Evolutionary conservation across 108 stramenopile genomes (phyloP).

Genomic region (Chaetoceros tenuissimus): DNA sequence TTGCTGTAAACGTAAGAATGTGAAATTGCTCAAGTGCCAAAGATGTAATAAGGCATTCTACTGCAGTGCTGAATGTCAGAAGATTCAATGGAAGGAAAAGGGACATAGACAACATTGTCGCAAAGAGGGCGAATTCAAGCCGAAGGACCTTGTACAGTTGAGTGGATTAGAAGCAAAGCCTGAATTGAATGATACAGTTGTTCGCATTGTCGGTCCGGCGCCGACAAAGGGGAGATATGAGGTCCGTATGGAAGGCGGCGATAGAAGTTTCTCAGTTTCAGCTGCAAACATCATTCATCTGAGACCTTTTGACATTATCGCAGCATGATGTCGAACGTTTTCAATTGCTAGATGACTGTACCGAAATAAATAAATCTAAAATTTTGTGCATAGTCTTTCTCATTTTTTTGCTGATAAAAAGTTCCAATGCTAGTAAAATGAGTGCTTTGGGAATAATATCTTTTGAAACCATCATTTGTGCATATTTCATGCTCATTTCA

Average conservation of each 20-base stretch:
- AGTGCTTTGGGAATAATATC: too few species aligned
- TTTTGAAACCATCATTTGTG: too few species aligned
- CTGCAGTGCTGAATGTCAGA: constrained; percentile 16
- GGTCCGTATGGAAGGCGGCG: constrained; percentile 8
- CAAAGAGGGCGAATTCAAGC: constrained; percentile 17
- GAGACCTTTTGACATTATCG: constrained; percentile 18
- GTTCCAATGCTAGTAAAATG: too few species aligned
- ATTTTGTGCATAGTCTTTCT: too few species aligned
- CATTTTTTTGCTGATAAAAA: too few species aligned
- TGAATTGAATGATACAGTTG: constrained; percentile 9
- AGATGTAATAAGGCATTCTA: constrained; percentile 14
- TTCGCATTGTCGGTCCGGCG: constrained; percentile 11
- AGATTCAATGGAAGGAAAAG: constrained; percentile 12
- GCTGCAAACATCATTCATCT: constrained; percentile 12
- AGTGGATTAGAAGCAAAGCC: constrained; percentile 17
- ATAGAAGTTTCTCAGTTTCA: constrained; percentile 8
- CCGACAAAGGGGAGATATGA: constrained; percentile 9
- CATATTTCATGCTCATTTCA: too few species aligned
- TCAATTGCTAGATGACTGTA: too few species aligned
- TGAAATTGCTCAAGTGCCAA: constrained; percentile 3
- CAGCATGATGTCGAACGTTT: too few species aligned
- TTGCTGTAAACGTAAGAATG: constrained; percentile 1
- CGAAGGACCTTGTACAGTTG: constrained; percentile 13
- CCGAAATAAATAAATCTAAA: too few species aligned
- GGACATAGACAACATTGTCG: constrained; percentile 13